phyloP scores from a whole-genome alignment of 208 protist genomes.

The Trichomonas tenax region DNA sequence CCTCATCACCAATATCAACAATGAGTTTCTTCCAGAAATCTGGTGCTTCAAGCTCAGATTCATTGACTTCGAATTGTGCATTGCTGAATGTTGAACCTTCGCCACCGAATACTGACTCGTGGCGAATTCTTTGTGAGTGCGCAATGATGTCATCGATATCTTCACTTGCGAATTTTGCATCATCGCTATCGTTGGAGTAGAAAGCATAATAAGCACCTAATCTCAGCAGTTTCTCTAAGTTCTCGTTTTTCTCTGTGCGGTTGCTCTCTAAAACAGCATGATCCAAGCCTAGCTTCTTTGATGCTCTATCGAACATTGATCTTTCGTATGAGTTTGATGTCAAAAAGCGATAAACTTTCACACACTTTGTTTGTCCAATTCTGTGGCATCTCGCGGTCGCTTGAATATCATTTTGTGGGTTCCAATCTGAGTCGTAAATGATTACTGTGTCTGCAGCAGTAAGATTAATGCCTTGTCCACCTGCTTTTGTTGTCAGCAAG shows the following conservation, averaged over 20 bases:
- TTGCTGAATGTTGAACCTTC: background rate
- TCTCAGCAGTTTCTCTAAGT: background rate
- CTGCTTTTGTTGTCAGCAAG: constrained; percentile 53
- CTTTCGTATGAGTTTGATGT: constrained; percentile 77
- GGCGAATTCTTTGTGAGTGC: background rate
- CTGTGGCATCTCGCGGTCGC: constrained; percentile 73
- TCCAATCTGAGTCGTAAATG: constrained; percentile 74
- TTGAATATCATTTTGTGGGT: constrained; percentile 89
- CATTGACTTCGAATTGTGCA: background rate
- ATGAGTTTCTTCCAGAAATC: background rate
- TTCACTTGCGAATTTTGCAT: background rate
- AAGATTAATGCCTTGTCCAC: constrained; percentile 59
- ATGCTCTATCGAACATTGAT: constrained; percentile 63
- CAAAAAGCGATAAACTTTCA: constrained; percentile 78
- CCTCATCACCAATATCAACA: background rate
- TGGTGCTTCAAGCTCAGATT: background rate
- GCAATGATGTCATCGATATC: background rate
- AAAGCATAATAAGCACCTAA: constrained; percentile 12
- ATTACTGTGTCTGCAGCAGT: constrained; percentile 58
- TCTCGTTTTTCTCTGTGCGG: too few species aligned
- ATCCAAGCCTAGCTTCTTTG: constrained; percentile 64
- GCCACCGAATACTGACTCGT: background rate
- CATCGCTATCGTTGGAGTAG: background rate
- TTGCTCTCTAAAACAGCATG: constrained; percentile 48
- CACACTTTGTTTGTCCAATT: constrained; percentile 70